Conservation (phyloP, 2,329 filamentous ascomycete genomes). For the Lasiodiplodia citricola region DNA sequence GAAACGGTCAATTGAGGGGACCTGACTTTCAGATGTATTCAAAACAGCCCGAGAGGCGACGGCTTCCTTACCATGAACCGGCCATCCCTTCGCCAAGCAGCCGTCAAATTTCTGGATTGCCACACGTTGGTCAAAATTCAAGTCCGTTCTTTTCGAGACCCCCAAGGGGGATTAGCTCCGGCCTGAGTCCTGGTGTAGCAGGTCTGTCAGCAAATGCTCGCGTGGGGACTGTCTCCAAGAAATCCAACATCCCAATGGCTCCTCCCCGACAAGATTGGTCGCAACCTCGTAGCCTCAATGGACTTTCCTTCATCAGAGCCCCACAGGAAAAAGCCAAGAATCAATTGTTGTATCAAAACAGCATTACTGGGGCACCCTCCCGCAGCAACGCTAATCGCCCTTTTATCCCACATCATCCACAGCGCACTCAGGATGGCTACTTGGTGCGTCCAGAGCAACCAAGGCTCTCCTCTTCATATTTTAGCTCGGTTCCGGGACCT, state of each 20-base stretch:
- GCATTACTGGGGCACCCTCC: not conserved
- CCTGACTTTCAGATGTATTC: not conserved
- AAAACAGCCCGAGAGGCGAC: not conserved
- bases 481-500: not conserved
- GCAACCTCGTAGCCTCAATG: constrained; percentile 39
- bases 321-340: constrained; percentile 27
- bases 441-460: constrained; percentile 1
- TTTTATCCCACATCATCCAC: not conserved
- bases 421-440: not conserved
- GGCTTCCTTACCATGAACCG: not conserved
- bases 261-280: constrained; percentile 27
- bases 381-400: not conserved
- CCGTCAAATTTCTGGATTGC: not conserved
- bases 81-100: constrained; percentile 29
- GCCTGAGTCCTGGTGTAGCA: constrained; percentile 7
- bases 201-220: constrained; percentile 24
- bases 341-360: not conserved
- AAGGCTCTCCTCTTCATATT: constrained; percentile 19
- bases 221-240: constrained; percentile 1
- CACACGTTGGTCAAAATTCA: constrained; percentile 28
- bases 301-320: constrained; percentile 43
- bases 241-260: not conserved
- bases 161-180: not conserved
- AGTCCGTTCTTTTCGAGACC: constrained; percentile 48
- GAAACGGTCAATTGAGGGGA: not conserved